Evolutionary conservation across 83 land plant species (phyloP).

Genomic region (Picea abies): DNA sequence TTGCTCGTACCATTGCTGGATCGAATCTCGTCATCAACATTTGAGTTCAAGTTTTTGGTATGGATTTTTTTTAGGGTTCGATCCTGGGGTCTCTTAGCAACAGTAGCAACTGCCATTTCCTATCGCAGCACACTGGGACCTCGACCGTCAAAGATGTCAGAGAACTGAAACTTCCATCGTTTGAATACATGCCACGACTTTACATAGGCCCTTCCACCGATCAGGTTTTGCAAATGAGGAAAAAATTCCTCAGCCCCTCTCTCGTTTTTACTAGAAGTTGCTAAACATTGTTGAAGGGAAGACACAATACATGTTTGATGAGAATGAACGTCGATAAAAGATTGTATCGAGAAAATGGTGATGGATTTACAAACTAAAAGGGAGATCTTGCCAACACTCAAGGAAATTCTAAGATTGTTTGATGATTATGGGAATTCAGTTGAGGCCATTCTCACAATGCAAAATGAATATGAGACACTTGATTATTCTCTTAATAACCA

Average conservation of each 20-base stretch:
- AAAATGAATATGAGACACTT: constrained; percentile 17
- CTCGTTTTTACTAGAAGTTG: too few species aligned
- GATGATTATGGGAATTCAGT: constrained; percentile 51
- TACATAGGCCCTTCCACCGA: constrained; percentile 57
- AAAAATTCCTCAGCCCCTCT: too few species aligned
- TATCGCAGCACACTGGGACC: not conserved
- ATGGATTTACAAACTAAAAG: constrained; percentile 31
- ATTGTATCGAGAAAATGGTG: constrained; percentile 54
- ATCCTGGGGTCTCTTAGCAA: not conserved
- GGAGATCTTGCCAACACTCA: constrained; percentile 78
- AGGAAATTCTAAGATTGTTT: constrained; percentile 50
- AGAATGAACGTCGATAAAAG: too few species aligned
- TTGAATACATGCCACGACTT: constrained; percentile 64
- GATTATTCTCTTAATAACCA: constrained; percentile 5
- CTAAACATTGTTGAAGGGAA: too few species aligned
- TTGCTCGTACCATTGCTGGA: too few species aligned
- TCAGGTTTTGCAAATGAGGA: constrained; percentile 25
- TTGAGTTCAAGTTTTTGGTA: too few species aligned
- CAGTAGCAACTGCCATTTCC: not conserved
- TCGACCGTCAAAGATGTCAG: not conserved
- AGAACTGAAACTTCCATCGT: constrained; percentile 52
- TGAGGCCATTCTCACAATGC: constrained; percentile 20
- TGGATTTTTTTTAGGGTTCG: not conserved
- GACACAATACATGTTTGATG: too few species aligned
- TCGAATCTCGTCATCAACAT: too few species aligned